These are phyloP conservation scores for Fusarium sp. DNA, from an alignment of 2,329 filamentous ascomycete genomes.

Conservation along the genomic window DNA sequence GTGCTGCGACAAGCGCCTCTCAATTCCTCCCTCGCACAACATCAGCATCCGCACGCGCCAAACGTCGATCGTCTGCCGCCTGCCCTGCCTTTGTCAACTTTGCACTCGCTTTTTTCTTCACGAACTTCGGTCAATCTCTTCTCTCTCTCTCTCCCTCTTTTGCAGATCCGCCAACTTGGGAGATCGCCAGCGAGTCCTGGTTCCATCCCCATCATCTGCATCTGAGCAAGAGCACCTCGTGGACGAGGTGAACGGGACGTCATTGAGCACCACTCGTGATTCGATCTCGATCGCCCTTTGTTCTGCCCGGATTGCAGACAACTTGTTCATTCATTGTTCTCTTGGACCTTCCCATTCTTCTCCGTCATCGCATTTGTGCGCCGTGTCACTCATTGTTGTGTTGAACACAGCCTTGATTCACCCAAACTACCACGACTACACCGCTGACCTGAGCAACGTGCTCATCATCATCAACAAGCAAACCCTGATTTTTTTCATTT, in stretches of 20 bases:
- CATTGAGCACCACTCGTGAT: constrained; percentile 5
- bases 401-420: constrained; percentile 33
- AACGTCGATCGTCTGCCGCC: constrained; percentile 37
- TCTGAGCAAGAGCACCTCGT: constrained; percentile 29
- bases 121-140: constrained; percentile 25
- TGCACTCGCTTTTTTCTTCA: constrained; percentile 15
- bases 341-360: constrained; percentile 2
- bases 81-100: constrained; percentile 5
- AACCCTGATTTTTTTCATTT: constrained; percentile 26
- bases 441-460: constrained; percentile 21
- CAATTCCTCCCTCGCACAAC: constrained; percentile 15
- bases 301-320: constrained; percentile 22
- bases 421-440: constrained; percentile 13
- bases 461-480: constrained; percentile 16
- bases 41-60: constrained; percentile 20
- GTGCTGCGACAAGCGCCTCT: constrained; percentile 32
- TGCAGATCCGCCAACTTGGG: constrained; percentile 25
- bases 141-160: constrained; percentile 10
- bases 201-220: constrained; percentile 15
- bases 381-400: constrained; percentile 29
- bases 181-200: constrained; percentile 36
- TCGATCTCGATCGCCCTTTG: constrained; percentile 16
- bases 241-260: constrained; percentile 35
- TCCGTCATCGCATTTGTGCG: constrained; percentile 23
- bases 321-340: constrained; percentile 15